These are phyloP conservation scores for Crithidia expoeki DNA, from an alignment of 208 protist species.

Conservation along the genomic window DNA sequence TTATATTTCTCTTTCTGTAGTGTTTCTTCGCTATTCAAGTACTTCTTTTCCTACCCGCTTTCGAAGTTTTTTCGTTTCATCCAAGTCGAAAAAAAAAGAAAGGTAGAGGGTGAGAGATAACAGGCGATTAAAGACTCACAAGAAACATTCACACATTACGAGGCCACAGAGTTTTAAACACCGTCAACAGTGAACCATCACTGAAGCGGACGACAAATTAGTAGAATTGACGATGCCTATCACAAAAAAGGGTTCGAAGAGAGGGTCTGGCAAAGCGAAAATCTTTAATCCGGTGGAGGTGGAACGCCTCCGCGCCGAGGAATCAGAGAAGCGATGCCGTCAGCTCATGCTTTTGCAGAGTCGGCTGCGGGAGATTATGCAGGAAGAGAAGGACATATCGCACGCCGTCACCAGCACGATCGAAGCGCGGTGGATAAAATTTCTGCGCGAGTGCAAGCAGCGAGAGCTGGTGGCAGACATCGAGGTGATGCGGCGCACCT, in stretches of 20 bases:
- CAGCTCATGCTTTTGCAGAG: slow-evolving; percentile 75
- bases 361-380: slow-evolving; percentile 75
- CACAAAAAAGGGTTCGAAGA: slow-evolving; percentile 29
- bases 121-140: too few species aligned
- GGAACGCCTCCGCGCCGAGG: slow-evolving; percentile 74
- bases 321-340: slow-evolving; percentile 69
- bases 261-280: slow-evolving; percentile 47
- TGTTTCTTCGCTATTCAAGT: background rate
- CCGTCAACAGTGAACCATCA: too few species aligned
- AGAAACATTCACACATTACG: too few species aligned
- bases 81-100: too few species aligned
- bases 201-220: too few species aligned
- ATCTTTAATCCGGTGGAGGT: slow-evolving; percentile 42
- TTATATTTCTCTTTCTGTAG: too few species aligned
- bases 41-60: slow-evolving; percentile 6
- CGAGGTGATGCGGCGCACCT: slow-evolving; percentile 87
- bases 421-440: slow-evolving; percentile 88
- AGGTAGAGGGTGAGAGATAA: too few species aligned
- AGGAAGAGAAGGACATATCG: slow-evolving; percentile 81
- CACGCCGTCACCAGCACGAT: slow-evolving; percentile 50
- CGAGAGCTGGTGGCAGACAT: slow-evolving; percentile 91
- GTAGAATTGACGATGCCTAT: slow-evolving; percentile 15
- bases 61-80: too few species aligned
- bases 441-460: slow-evolving; percentile 93
- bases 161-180: too few species aligned